Conservation (phyloP, 495 filamentous ascomycete genomes). For the Tetracladium setigerum region DNA sequence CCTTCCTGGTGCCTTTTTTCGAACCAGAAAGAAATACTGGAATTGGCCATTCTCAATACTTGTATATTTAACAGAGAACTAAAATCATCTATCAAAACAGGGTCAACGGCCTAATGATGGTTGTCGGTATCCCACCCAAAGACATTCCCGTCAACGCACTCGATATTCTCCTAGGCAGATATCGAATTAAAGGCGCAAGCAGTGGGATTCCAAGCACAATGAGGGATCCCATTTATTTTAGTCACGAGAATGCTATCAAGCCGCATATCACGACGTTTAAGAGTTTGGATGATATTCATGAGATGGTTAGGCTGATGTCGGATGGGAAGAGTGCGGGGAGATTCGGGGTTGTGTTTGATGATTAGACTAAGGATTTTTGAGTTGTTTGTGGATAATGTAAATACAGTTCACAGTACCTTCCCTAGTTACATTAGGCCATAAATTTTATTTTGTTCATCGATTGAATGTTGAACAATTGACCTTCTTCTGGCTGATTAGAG, state of each 20-base stretch:
- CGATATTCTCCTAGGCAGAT: constrained; percentile 17
- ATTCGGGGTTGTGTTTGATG: constrained; percentile 15
- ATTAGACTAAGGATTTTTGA: too few species aligned
- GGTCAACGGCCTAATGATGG: constrained; percentile 31
- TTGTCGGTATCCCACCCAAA: constrained; percentile 31
- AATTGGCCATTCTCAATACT: too few species aligned
- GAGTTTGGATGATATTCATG: constrained; percentile 17
- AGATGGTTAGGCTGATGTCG: constrained; percentile 9
- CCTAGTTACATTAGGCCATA: too few species aligned
- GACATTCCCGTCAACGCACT: constrained; percentile 22
- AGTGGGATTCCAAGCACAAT: constrained; percentile 13
- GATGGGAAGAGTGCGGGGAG: constrained; percentile 13
- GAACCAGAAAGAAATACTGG: too few species aligned
- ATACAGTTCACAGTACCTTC: too few species aligned
- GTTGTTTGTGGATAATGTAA: too few species aligned
- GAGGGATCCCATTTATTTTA: constrained; percentile 11
- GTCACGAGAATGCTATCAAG: constrained; percentile 16
- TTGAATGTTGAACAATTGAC: too few species aligned
- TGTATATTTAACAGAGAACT: too few species aligned
- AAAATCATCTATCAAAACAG: too few species aligned
- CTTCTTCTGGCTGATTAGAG: too few species aligned
- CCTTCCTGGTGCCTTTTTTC: too few species aligned
- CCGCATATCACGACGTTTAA: constrained; percentile 14
- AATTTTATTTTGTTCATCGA: too few species aligned
- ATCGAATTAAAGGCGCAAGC: constrained; percentile 18